Evolutionary conservation across 2,329 filamentous ascomycete species (phyloP).

Genomic region (Fusarium begoniae): DNA sequence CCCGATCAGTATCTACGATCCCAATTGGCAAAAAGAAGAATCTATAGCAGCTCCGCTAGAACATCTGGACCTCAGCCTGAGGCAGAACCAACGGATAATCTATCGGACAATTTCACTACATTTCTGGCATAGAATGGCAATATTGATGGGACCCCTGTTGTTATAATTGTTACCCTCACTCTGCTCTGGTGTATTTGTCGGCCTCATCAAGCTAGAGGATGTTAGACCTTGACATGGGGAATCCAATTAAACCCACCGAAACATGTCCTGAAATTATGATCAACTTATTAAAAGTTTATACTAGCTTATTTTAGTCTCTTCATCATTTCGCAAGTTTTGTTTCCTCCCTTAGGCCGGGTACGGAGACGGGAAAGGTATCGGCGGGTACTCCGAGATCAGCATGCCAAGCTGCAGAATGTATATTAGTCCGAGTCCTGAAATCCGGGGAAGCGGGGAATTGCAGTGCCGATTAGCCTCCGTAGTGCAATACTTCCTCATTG

Average conservation of each 20-base stretch:
- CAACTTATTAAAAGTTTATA: rapidly evolving
- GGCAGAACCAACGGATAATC: rapidly evolving
- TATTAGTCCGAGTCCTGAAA: not conserved
- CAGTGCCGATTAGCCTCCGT: not conserved
- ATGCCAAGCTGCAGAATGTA: not conserved
- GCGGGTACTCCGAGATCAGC: not conserved
- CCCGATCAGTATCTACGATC: rapidly evolving
- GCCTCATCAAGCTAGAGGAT: no score
- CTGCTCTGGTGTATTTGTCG: no score
- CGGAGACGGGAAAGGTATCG: not conserved
- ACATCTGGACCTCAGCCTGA: not conserved
- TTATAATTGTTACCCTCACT: no score
- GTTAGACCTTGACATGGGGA: no score
- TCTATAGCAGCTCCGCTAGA: rapidly evolving
- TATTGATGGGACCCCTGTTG: no score
- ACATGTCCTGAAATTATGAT: rapidly evolving
- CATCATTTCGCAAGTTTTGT: no score
- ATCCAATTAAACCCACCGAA: no score
- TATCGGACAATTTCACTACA: not conserved
- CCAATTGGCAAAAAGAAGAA: not conserved
- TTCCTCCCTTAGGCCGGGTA: no score
- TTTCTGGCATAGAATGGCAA: not conserved
- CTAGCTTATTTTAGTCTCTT: no score
- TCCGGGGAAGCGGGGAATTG: not conserved
- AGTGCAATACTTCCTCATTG: not conserved